Base-by-base conservation (phyloP, 148 eudicot genomes). In the Chenopodium album region DNA sequence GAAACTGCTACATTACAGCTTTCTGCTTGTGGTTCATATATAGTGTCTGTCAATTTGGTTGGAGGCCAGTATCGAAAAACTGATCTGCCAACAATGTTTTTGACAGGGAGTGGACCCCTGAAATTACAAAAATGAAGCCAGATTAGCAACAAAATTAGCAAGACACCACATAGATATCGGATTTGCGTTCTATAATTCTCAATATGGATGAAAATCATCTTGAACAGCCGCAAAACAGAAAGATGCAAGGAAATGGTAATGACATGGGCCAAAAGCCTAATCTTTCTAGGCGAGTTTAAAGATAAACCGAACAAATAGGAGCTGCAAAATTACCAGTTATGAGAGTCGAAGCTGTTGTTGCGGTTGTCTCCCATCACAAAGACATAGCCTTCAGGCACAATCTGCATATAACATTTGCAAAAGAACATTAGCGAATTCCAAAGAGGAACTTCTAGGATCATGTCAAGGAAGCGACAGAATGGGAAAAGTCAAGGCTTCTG, bases 361-460 rank as follows among this genome's bases (percentile, higher is more conserved):
- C 97, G 94, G 82, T 95, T 95, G 90, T 95, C 98, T 37, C 98
- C 98, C 92, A 95, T 84, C 72, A 95, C 98, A 83, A 92, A 93
- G 29, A 95, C 98, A 85, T 89, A 90, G 66, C 96, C 98, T 81
- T 92, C 93, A 13, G 98, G 97, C 48, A 95, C 89, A 84, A 93
- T 81, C 98, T 95, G 86, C 80, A 85, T 9, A 83, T 29, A 54
- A 63, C 22, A 70, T 31, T 7, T 9, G 67, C 54, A 31, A 73
- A 76, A 14, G 78, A 26, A 31, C 7, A 80, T 80, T 34, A 59
- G 75, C 29, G 47, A 9, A 70, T 34, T 29, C 44, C 68, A 34
- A 56, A 67, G 19, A 17, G 29, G 41, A 31, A 4, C 3, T 12
- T 23, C 19, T 7, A 8, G 74, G 44, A 34, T 54, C 31, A 46